Evolutionary conservation across 805 yeast species (phyloP).

Genomic region (Nakazawaea ambrosiae): DNA sequence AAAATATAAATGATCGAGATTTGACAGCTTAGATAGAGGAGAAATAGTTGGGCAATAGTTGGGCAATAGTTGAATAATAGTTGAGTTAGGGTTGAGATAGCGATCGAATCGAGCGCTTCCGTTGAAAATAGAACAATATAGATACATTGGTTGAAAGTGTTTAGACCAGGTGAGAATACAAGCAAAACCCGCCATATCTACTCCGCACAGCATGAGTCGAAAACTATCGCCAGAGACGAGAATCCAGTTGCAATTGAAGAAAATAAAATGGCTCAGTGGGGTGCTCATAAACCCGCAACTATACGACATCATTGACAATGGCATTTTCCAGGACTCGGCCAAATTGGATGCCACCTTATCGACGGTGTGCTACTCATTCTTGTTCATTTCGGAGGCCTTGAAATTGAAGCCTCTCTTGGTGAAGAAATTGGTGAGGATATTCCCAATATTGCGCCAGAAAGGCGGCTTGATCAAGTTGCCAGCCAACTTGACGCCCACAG

Average conservation of each 20-base stretch:
- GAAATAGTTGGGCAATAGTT: too few relatives aligned
- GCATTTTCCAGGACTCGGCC: slow-evolving; percentile 19
- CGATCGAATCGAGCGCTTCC: too few relatives aligned
- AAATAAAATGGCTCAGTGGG: slow-evolving; percentile 9
- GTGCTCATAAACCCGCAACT: slow-evolving; percentile 19
- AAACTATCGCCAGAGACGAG: not conserved
- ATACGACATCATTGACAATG: slow-evolving; percentile 19
- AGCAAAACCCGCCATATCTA: too few relatives aligned
- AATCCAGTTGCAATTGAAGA: not conserved
- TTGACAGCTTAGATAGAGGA: too few relatives aligned
- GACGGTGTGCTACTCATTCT: slow-evolving; percentile 24
- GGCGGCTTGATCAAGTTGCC: not conserved
- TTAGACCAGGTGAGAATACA: too few relatives aligned
- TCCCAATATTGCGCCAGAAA: not conserved
- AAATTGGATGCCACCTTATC: slow-evolving; percentile 25
- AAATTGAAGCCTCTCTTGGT: slow-evolving; percentile 15
- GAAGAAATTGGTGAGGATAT: not conserved
- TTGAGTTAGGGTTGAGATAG: too few relatives aligned
- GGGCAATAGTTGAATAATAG: too few relatives aligned
- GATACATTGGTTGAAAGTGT: too few relatives aligned
- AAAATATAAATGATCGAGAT: too few relatives aligned
- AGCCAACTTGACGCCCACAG: not conserved
- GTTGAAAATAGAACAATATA: too few relatives aligned
- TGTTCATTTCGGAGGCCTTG: slow-evolving; percentile 22
- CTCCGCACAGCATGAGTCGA: too few relatives aligned